Evolutionary conservation across 129 eudicot genomes (phyloP), one percentile per base, ranked within the genome.

Genomic region (Kitagawia praeruptora): DNA sequence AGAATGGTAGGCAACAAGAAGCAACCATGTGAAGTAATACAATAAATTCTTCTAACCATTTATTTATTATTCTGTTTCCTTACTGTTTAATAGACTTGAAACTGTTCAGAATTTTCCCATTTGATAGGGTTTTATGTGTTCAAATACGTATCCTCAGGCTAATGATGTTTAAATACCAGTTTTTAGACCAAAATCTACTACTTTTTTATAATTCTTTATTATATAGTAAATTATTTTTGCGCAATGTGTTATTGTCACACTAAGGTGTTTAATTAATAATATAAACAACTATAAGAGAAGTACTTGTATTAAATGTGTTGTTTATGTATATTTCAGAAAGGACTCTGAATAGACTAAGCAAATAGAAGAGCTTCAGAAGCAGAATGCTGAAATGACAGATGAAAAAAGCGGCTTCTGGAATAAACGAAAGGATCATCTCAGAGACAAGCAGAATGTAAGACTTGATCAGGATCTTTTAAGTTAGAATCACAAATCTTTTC

Each of bases 291-390:
- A 13, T 27, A 27, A 28, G 38, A 64, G 4, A 28, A 3, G 0
- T 64, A 12, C 19, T 28, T 64, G 69, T 61, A 61, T n/a, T 61
- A n/a, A 61, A 7, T 27, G 13, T 61, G 37, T 4, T 28, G 37
- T 28, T 27, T 28, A 14, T 31, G 21, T 64, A 28, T 27, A 64
- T 66, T 64, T 66, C 91, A 92, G 97, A 80, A 92, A 92, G 80
- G 97, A 89, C 76, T 92, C 97, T 2, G 97, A 92, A 80, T 95
- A 92, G 45, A 90, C 95, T 51, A 90, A 86, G 85, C 95, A 90
- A 77, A 90, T 88, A 23, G 95, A 90, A 81, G 95, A 90, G 42
- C 95, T 90, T 49, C 92, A 90, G 78, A 90, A 86, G 81, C 90
- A 88, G 81, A 86, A 90, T 14, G 89, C 85, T 70, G 92, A 90